Base-by-base conservation (phyloP, 495 filamentous ascomycete genomes). In the Podospora appendiculata region DNA sequence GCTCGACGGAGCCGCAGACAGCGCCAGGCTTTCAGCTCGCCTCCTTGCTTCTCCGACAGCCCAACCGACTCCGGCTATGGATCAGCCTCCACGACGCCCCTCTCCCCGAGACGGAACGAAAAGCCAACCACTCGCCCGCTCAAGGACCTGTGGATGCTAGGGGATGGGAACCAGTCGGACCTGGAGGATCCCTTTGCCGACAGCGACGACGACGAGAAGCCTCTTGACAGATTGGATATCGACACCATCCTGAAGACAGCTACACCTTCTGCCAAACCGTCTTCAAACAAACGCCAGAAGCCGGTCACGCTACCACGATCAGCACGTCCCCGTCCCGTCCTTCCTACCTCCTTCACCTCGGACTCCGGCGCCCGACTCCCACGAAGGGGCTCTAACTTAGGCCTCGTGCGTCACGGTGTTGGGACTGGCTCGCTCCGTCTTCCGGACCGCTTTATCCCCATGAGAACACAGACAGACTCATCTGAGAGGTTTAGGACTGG, bases 371-470 rank as follows among this genome's bases (percentile, higher is more conserved):
- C 55, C 11, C 53, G 45, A n/a, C 45, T 51, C 16, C 58, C 52
- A 6, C 56, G 53, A 36, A 50, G 52, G 13, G 40, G 50, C 18
- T 48, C 54, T 59, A 50, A 63, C n/a, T 54, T 46, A 32, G 40
- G 45, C 32, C 47, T 46, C 13, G 33, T 47, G 12, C 54, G 48
- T 25, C 25, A 25, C 5, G 25, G 25, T 1, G 16, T 47, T 38
- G 14, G 42, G 18, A 10, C 47, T 10, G 36, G 43, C 0, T 62
- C 51, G 3, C 32, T 58, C 6, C 57, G 61, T 6, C 68, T 67
- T 34, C 80, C 76, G 6, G 89, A 94, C 61, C 78, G 88, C 19
- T 94, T 89, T 61, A 82, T 91, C 19, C 78, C 86, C 32, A 61
- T 62, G 19, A 78, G 84, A 41, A 63, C 66, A 16, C 71, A 70